Percentiles rank a stretch among this genome's conserved stretches.
Evolutionary conservation across 1,284 basidiomycete genomes (phyloP).

Genomic region (Sphagnurus paluster): DNA sequence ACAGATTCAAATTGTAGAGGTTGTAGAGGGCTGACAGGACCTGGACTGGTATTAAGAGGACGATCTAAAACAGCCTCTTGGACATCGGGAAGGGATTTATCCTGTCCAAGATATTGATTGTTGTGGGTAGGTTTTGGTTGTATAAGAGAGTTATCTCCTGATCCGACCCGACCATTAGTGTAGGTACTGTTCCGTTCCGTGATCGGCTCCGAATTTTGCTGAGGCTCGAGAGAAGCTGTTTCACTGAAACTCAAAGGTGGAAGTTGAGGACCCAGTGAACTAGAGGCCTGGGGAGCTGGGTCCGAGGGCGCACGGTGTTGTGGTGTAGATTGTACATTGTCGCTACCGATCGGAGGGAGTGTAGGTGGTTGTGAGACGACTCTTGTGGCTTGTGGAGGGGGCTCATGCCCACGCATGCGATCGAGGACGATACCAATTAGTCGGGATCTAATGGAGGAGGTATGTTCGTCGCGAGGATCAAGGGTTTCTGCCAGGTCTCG

Average conservation of each 20-base stretch:
- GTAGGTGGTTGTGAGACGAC: conserved; percentile 25
- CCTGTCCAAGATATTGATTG: conserved; percentile 6
- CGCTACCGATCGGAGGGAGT: conserved; percentile 30
- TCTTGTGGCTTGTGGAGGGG: conserved; percentile 18
- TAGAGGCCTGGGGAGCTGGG: conserved; percentile 1
- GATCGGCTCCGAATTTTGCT: conserved; percentile 34
- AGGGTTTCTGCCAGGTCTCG: conserved; percentile 79
- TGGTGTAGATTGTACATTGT: conserved; percentile 10
- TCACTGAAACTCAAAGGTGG: conserved; percentile 48
- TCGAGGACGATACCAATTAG: conserved; percentile 66
- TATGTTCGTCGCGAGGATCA: conserved; percentile 79
- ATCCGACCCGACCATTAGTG: conserved; percentile 16
- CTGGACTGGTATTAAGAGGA: conserved; percentile 12
- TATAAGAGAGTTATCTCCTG: conserved; percentile 9
- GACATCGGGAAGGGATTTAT: conserved; percentile 3
- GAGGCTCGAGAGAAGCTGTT: conserved; percentile 18
- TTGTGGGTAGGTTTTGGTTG: conserved; percentile 2
- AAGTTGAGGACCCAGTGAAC: conserved; percentile 37
- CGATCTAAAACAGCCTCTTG: conserved; percentile 6
- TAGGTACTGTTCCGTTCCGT: conserved; percentile 25
- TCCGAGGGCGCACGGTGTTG: conserved; percentile 7
- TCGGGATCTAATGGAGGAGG: conserved; percentile 64
- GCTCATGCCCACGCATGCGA: conserved; percentile 53
- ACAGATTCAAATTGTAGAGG: too few species aligned
- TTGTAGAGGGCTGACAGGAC: conserved; percentile 8